Evolutionary conservation across 2,329 filamentous ascomycete species (phyloP).

Genomic region (Xylaria sp.): DNA sequence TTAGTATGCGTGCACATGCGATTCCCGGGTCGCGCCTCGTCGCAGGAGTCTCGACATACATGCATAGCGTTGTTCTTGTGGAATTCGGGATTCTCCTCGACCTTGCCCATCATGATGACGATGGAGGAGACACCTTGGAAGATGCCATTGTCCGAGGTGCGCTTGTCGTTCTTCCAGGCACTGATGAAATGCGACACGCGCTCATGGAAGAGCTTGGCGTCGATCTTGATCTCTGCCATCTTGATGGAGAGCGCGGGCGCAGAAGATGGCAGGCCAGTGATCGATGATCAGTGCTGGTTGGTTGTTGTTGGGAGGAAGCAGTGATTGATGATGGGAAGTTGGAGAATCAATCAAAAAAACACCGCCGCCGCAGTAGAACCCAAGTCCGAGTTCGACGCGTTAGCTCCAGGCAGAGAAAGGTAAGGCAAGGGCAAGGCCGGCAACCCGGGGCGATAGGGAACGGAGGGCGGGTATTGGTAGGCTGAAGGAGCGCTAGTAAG

Average conservation of each 20-base stretch:
- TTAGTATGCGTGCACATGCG: conserved; percentile 18
- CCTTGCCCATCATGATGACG: conserved; percentile 92
- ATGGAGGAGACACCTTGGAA: conserved; percentile 91
- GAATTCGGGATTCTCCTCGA: conserved; percentile 85
- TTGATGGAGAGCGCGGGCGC: conserved; percentile 50
- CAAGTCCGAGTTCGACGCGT: conserved; percentile 41
- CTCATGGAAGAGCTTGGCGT: conserved; percentile 92
- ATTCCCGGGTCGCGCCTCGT: conserved; percentile 1
- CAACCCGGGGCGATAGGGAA: not conserved
- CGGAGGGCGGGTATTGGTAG: conserved; percentile 3
- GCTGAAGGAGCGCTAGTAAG: conserved; percentile 12
- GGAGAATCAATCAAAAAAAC: conserved; percentile 28
- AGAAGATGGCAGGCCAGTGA: conserved; percentile 44
- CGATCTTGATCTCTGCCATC: conserved; percentile 91
- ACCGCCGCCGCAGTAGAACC: conserved; percentile 37
- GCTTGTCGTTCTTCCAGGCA: conserved; percentile 97
- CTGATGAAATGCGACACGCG: conserved; percentile 86
- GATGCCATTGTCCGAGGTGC: conserved; percentile 77
- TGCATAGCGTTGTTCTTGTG: conserved; percentile 98
- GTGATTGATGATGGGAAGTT: conserved; percentile 51
- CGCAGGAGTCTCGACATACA: conserved; percentile 63
- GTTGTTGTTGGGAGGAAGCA: conserved; percentile 19
- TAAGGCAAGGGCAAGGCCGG: not conserved
- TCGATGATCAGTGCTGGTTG: not conserved
- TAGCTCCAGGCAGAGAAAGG: not conserved